Evolutionary conservation across 169 alveolate species (phyloP), one percentile per base, ranked within the genome.

Genomic region (Babesia bovis): DNA sequence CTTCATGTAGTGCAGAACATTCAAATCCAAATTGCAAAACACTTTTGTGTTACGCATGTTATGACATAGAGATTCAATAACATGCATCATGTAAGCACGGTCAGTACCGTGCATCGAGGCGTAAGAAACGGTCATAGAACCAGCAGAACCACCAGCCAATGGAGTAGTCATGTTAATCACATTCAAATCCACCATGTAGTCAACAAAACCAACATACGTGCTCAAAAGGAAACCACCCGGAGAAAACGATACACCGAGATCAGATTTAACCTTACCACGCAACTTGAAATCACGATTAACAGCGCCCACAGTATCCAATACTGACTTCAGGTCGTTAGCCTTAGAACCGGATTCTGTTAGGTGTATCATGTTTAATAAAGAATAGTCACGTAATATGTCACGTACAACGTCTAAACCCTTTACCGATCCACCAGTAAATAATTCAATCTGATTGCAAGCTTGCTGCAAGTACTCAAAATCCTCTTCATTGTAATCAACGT

Each of bases 121-220:
- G 26, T 74, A 40, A 9, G 77, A 72, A 28, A 84, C 82, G 32
- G 91, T 65, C 0, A 87, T 65, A 42, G 91, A 49, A 17, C 93
- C 93, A 19, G 93, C 85, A 1, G 93, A 87, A 0, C 89, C 66
- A 17, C 93, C 93, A 9, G 91, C 71, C 40, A 87, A 30, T 28
- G 85, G 89, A 2, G 88, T 78, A 13, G 89, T 79, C 36, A 77
- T 55, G 23, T 87, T 87, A 1, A 87, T 36, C 9, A 82, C 65
- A 61, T 87, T 87, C 4, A 65, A 45, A 58, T 87, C 93, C n/a
- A 66, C 56, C 40, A 87, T 61, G 44, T 70, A 56, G 65, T 82
- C 79, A 40, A 76, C 38, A 23, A 87, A 79, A 0, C 93, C 93
- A 52, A 87, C 17, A 50, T 69, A 84, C 45, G 65, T 78, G 32